Conservation (phyloP, 306 rosid species). For the Rubus idaeus region DNA sequence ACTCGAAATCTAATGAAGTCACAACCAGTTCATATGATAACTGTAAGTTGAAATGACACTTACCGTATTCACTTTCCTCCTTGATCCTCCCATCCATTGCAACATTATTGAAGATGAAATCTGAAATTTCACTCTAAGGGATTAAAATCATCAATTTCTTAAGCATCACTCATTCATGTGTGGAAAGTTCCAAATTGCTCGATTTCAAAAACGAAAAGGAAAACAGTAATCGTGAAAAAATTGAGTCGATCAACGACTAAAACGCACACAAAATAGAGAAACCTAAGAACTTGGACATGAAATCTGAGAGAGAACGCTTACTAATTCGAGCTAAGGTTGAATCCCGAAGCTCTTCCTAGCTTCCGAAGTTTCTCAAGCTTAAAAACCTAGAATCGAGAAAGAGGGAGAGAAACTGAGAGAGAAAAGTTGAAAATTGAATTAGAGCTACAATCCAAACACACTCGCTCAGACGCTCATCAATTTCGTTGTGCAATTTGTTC, state of each 20-base stretch:
- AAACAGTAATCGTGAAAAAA: not conserved
- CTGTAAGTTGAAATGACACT: conserved; percentile 25
- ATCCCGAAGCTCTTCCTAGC: not conserved
- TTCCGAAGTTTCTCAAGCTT: not conserved
- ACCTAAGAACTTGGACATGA: not conserved
- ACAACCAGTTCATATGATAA: not conserved
- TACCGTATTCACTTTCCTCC: conserved; percentile 79
- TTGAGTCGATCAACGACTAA: not conserved
- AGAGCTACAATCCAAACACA: not conserved
- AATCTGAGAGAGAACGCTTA: not conserved
- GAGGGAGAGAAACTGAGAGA: not conserved
- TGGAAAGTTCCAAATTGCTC: not conserved
- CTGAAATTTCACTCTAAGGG: conserved; percentile 12
- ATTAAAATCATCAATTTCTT: not conserved
- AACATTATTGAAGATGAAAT: conserved; percentile 46
- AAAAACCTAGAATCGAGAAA: not conserved
- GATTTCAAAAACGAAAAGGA: not conserved
- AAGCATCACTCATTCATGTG: not conserved
- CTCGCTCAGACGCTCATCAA: not conserved
- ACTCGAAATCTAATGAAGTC: not conserved
- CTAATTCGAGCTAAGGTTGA: not conserved
- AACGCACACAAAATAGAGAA: not conserved
- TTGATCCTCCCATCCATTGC: conserved; percentile 99
- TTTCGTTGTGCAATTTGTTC: not conserved
- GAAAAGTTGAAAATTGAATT: not conserved